Evolutionary conservation across 2,329 filamentous ascomycete genomes (phyloP), one percentile per base, ranked within the genome.

Genomic region (Curvularia sp.): DNA sequence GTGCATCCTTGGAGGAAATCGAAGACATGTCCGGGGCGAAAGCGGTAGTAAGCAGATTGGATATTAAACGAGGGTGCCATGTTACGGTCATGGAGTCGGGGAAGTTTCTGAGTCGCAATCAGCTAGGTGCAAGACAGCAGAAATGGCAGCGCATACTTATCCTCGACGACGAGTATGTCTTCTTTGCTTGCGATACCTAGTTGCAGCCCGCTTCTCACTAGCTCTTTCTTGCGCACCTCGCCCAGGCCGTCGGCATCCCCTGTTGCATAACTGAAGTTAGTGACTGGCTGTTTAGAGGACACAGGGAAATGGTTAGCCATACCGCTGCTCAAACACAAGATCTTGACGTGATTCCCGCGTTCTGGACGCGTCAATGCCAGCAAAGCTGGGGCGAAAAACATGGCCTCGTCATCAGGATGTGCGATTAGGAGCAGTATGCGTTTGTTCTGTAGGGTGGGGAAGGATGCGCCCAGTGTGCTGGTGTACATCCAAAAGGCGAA

Each of bases 401-500:
- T 99, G 77, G 94, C 95, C 81, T 99, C 95, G 73, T 99, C 95
- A 79, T 99, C 95, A 0, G 95, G 95, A 80, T 99, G 95, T 21
- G 95, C 95, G 72, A 99, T 98, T 54, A 99, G 83, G 53, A 99
- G 85, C 75, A 91, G 90, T 73, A 99, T 92, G 72, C 91, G 88
- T 83, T 96, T 96, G 80, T 92, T 89, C 68, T 82, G 83, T 63
- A 97, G 81, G 43, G 81, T 84, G 3, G 92, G 90, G 67, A 91
- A 86, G 30, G 83, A 76, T 21, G 61, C 63, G 62, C 72, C 78
- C 59, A 82, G 73, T 58, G 79, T 78, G 30, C 78, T 74, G 28
- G 80, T 82, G 66, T 81, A 81, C 57, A 82, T 69, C 80, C 80
- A 83, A 54, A 82, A 67, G 46, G 72, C 73, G 36, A 80, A 66